Conservation (phyloP, 2,329 filamentous ascomycete genomes). For the Westerdykella aurantiaca region DNA sequence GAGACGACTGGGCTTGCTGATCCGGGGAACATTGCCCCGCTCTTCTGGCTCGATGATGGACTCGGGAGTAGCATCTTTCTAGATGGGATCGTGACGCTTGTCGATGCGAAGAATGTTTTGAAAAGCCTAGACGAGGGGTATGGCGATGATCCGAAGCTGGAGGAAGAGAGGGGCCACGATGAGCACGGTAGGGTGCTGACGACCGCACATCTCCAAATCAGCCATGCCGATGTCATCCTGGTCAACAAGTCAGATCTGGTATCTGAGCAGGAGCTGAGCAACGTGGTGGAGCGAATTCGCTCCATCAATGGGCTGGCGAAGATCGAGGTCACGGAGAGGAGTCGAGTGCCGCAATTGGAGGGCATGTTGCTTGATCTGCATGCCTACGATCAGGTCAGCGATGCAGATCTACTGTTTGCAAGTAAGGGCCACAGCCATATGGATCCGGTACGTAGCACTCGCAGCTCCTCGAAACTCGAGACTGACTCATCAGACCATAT, state of each 20-base stretch:
- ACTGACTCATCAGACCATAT: slow-evolving; percentile 59
- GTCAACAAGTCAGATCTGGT: slow-evolving; percentile 93
- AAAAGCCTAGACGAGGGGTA: slow-evolving; percentile 67
- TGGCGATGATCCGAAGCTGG: slow-evolving; percentile 40
- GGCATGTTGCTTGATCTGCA: slow-evolving; percentile 84
- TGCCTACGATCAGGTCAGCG: slow-evolving; percentile 79
- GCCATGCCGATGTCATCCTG: slow-evolving; percentile 89
- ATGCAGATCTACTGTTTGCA: slow-evolving; percentile 57
- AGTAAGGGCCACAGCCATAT: slow-evolving; percentile 83
- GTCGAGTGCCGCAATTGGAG: slow-evolving; percentile 73
- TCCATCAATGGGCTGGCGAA: slow-evolving; percentile 88
- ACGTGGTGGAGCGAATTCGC: slow-evolving; percentile 63
- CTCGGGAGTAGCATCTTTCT: slow-evolving; percentile 93
- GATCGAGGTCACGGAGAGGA: slow-evolving; percentile 74
- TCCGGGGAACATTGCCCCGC: slow-evolving; percentile 86
- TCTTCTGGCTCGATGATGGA: slow-evolving; percentile 98
- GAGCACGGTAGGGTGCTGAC: slow-evolving; percentile 67
- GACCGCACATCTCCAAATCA: slow-evolving; percentile 92
- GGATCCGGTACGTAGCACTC: slow-evolving; percentile 60
- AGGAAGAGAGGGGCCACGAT: slow-evolving; percentile 44
- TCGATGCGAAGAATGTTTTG: slow-evolving; percentile 90
- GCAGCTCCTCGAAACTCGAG: not conserved
- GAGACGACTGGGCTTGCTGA: slow-evolving; percentile 95
- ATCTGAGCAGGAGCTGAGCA: slow-evolving; percentile 59
- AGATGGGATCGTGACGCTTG: slow-evolving; percentile 91